Evolutionary conservation across 2,329 filamentous ascomycete species (phyloP).

Genomic region (Pseudogymnoascus sp.): DNA sequence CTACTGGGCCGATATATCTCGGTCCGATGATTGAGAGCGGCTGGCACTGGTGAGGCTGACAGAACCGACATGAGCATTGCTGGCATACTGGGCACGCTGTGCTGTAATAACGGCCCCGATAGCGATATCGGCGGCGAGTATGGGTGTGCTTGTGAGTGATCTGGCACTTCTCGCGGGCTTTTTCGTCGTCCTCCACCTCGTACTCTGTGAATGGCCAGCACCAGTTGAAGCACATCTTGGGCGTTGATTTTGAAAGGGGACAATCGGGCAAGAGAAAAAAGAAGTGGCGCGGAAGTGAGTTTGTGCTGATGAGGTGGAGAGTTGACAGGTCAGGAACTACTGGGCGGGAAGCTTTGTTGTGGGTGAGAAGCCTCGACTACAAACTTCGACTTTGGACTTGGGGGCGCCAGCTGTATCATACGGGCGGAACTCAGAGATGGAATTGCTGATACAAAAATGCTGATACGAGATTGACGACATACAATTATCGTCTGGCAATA

Average conservation of each 20-base stretch:
- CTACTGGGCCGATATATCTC: conserved; percentile 3
- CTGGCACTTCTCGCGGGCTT: not conserved
- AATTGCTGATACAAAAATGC: not conserved
- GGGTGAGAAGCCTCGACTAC: not conserved
- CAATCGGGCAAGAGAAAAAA: not conserved
- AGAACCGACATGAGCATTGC: not conserved
- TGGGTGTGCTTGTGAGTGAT: not conserved
- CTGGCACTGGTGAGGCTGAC: not conserved
- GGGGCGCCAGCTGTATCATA: not conserved
- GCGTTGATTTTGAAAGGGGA: not conserved
- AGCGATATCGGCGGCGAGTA: not conserved
- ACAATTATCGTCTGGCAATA: not conserved
- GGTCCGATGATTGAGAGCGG: not conserved
- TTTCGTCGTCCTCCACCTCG: not conserved
- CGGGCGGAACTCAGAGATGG: not conserved
- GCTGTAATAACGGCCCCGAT: not conserved
- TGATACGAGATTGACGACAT: not conserved
- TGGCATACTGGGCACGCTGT: not conserved
- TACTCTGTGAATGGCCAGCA: not conserved
- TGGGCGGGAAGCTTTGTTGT: not conserved
- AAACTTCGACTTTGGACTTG: not conserved
- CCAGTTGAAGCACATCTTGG: conserved; percentile 4
- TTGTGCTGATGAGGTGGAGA: not conserved
- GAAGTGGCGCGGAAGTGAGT: not conserved
- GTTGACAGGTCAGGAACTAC: not conserved